Evolutionary conservation across 2,329 filamentous ascomycete genomes (phyloP), one percentile per base, ranked within the genome.

Genomic region (Calonectria leucothoes): DNA sequence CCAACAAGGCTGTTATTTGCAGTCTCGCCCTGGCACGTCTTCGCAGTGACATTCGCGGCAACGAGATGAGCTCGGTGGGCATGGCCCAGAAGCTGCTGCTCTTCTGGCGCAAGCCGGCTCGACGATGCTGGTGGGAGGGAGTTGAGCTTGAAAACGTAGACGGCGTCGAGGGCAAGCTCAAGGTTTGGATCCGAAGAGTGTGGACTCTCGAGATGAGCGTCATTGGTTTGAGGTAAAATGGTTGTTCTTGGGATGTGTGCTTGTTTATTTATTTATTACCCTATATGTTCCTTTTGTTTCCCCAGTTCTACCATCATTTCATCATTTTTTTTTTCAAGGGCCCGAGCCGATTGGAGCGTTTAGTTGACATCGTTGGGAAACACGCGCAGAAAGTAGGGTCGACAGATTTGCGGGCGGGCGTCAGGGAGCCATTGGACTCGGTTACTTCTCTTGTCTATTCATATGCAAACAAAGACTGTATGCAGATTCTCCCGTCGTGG

Each of bases 161-260:
- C 65, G 97, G 97, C 17, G 94, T 98, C 10, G 92, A 98, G 66
- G 96, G 96, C 66, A 95, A 93, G 83, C 89, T 99, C 78, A 99
- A 99, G 86, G 95, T 99, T 72, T 99, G 97, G 97, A 98, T 99
- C 83, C 91, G 97, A 82, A 91, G 97, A 81, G 97, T 99, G 73
- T 99, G 97, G 97, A 99, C 97, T 73, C 89, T 99, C 72, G 97
- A 99, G 89, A 99, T 99, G 95, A 97, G 94, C 83, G 95, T 97
- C 69, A 97, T 97, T 84, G 95, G 95, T 70, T 88, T 97, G 79
- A 93, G 94, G 83, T 95, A 69, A 77, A 72, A 66, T 63, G 20
- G 10, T 27, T 63, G 63, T 12, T 33, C 27, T 70, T 69, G 69
- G 61, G 45, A 63, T 51, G n/a, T 25, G 72, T 77, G 75, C 76